These are phyloP conservation scores for Pezicula radicicola DNA, from an alignment of 2,329 filamentous ascomycete genomes.

Conservation along the genomic window DNA sequence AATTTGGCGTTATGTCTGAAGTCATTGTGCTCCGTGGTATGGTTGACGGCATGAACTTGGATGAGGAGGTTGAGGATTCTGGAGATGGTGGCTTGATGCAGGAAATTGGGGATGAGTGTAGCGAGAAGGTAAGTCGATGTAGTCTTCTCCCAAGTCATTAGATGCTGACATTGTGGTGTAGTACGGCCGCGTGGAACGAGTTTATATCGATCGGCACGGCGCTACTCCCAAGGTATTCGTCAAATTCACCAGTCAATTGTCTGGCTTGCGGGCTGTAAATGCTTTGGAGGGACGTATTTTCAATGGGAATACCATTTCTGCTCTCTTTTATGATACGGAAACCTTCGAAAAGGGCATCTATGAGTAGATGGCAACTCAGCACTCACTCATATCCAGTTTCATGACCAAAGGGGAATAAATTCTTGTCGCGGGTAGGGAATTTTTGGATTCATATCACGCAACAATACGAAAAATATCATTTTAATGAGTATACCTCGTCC, in stretches of 20 bases:
- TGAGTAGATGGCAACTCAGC: conserved; percentile 17
- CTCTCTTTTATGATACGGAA: conserved; percentile 77
- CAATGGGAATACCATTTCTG: conserved; percentile 80
- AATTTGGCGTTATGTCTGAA: conserved; percentile 72
- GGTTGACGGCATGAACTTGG: conserved; percentile 80
- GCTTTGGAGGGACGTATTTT: conserved; percentile 85
- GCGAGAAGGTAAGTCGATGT: conserved; percentile 59
- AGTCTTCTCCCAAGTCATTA: neutral
- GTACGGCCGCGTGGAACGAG: conserved; percentile 80
- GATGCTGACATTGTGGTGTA: conserved; percentile 29
- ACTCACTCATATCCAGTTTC: no score
- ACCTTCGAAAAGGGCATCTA: conserved; percentile 73
- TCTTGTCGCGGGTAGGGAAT: no score
- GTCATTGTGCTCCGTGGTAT: conserved; percentile 83
- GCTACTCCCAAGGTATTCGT: conserved; percentile 73
- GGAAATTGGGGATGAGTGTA: conserved; percentile 93
- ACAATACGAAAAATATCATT: no score
- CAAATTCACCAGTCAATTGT: conserved; percentile 84
- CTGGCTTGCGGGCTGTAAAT: conserved; percentile 86
- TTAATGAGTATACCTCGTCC: no score
- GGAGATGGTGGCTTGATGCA: conserved; percentile 70
- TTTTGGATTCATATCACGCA: no score
- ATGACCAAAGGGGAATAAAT: no score
- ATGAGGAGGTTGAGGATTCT: conserved; percentile 67
- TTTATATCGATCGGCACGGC: conserved; percentile 67